Base-by-base conservation (phyloP, 2,329 filamentous ascomycete genomes). In the Fusarium nematophilum region DNA sequence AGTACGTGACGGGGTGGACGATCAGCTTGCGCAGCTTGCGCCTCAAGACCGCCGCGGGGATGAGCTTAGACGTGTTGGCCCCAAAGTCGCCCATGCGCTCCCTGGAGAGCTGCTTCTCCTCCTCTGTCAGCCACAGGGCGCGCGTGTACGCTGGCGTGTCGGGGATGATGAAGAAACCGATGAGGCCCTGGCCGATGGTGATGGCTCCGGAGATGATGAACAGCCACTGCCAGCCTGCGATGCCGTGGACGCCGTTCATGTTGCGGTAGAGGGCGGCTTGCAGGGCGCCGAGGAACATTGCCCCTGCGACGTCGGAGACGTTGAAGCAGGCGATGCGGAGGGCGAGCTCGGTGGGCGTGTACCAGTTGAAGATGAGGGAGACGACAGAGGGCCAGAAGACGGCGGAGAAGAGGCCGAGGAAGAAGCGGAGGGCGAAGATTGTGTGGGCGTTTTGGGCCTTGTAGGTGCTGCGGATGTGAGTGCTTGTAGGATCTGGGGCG, bases 191-290 rank as follows among this genome's bases (percentile, higher is more conserved):
- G 5, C 70, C 65, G 15, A 80, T 73, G 3, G 79, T 81, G 17
- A 78, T 74, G 30, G 72, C 67, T 2, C 79, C 79, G 2, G 79
- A 75, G 21, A 81, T 75, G 29, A 81, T 76, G 27, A 80, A 81
- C 0, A 81, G 68, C 79, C 79, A 81, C 51, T 76, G 75, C 79
- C 79, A 82, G 4, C 78, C 78, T 1, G 66, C 65, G 3, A 80
- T 64, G 0, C 78, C 77, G 13, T 71, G 70, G 1, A 73, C 73
- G 15, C 77, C 75, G 43, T 80, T 74, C 60, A 81, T 72, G 31
- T 75, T 73, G 15, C 70, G 69, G 43, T 79, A 78, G 3, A 79
- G 74, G 1, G 74, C 78, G 1, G 75, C 75, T 13, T 79, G 78
- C 6, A 82, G 72, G 5, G 79, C 72, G 3, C 79, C 78, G 2